Conservation (phyloP, 2,329 filamentous ascomycete species). For the Orbilia ellipsospora region DNA sequence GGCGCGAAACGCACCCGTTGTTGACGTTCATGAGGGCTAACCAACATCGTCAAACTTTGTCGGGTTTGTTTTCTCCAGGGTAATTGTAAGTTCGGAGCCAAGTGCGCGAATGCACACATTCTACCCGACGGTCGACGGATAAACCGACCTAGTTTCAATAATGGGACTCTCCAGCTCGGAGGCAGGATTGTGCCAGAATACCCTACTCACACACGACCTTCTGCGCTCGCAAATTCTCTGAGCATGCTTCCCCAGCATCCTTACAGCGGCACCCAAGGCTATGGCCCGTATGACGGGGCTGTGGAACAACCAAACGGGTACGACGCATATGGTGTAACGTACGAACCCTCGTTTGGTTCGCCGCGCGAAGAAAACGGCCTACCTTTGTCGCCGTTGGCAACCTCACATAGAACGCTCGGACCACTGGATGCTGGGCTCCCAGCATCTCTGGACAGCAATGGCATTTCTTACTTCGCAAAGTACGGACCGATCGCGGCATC, state of each 20-base stretch:
- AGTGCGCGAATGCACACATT: constrained; percentile 96
- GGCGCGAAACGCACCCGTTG: constrained; percentile 18
- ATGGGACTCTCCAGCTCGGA: constrained; percentile 71
- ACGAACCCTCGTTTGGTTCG: constrained; percentile 78
- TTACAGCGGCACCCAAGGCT: constrained; percentile 63
- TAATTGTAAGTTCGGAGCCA: constrained; percentile 98
- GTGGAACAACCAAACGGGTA: constrained; percentile 71
- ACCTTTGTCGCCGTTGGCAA: constrained; percentile 79
- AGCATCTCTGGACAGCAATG: constrained; percentile 95
- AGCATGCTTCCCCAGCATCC: constrained; percentile 67
- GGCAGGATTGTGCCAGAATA: constrained; percentile 75
- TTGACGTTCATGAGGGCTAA: constrained; percentile 25
- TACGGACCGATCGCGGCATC: constrained; percentile 92
- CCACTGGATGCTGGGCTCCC: constrained; percentile 92
- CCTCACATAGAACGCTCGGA: constrained; percentile 72
- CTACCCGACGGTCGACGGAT: constrained; percentile 92
- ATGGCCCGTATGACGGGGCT: constrained; percentile 67
- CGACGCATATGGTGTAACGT: constrained; percentile 61
- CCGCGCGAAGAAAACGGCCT: constrained; percentile 82
- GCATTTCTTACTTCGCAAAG: constrained; percentile 88
- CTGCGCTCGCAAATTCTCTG: constrained; percentile 79
- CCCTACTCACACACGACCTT: constrained; percentile 72
- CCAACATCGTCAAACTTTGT: constrained; percentile 55
- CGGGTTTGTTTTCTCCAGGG: constrained; percentile 69
- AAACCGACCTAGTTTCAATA: constrained; percentile 73